Evolutionary conservation across 306 rosid species (phyloP), one percentile per base, ranked within the genome.

Genomic region (Urtica urens): DNA sequence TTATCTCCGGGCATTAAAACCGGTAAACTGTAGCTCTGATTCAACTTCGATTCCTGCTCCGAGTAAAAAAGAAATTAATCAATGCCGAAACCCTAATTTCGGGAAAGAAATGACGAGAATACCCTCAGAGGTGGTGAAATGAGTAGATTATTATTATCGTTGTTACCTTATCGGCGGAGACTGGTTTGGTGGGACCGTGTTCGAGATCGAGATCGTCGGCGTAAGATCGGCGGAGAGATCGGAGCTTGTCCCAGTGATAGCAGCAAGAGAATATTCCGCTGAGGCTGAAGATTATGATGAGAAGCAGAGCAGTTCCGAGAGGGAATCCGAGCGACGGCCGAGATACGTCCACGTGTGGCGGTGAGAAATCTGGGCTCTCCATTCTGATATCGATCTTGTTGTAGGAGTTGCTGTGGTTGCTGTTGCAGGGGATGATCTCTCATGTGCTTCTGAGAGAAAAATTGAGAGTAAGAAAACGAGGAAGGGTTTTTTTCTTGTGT

Each of bases 231-330:
- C 75, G 92, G 62, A 90, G 62, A 1, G 95, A 74, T 30, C 93
- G 73, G 75, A 84, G 64, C 57, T 81, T 90, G 58, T 90, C 97
- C 95, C 97, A 84, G 63, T 90, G 97, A 67, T 90, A 90, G 65
- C 93, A 90, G 64, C 95, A 90, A 4, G 97, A 84, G 82, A 90
- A 84, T 75, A 90, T 69, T 22, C 97, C 97, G 47, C 97, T 90
- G 49, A 90, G 46, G 84, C 76, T 74, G 92, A 90, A 81, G 64
- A 90, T 72, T 68, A 84, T 54, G 69, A 90, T 53, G 20, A 90
- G 43, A 57, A 90, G 95, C 1, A 90, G 92, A 8, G 94, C 95
- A 0, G 95, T 90, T 41, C 97, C 97, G 2, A 90, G 78, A 5
- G 97, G 97, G 75, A 90, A 90, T 0, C 95, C 95, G 2, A 90